Evolutionary conservation across 73 alveolate species (phyloP).

Genomic region (Tetrahymena elliotti): DNA sequence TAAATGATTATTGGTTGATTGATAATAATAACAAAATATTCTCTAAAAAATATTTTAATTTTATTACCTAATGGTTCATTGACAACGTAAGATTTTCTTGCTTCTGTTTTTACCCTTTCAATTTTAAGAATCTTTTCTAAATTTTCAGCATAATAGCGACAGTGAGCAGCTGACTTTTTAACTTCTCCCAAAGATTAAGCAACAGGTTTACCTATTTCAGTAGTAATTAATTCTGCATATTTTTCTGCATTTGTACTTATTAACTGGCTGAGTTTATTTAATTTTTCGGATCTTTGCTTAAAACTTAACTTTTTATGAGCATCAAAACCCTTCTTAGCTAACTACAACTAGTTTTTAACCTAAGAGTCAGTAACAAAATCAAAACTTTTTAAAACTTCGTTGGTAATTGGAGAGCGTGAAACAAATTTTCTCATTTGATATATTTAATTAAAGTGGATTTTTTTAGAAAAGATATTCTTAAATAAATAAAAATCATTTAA

Average conservation of each 20-base stretch:
- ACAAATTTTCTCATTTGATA: background rate
- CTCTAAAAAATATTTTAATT: background rate
- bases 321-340: slow-evolving; percentile 25
- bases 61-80: slow-evolving; percentile 43
- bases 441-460: background rate
- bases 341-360: background rate
- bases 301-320: slow-evolving; percentile 20
- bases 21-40: too few species aligned
- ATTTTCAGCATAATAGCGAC: slow-evolving; percentile 48
- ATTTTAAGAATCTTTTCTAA: slow-evolving; percentile 27
- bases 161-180: slow-evolving; percentile 41
- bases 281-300: slow-evolving; percentile 31
- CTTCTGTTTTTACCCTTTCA: slow-evolving; percentile 44
- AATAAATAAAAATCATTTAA: too few species aligned
- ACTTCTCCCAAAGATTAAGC: slow-evolving; percentile 56
- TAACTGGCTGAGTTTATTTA: slow-evolving; percentile 5
- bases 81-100: slow-evolving; percentile 34
- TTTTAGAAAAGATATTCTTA: background rate
- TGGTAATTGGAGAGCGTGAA: slow-evolving; percentile 44
- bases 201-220: slow-evolving; percentile 81
- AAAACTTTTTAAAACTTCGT: background rate
- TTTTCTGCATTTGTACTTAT: slow-evolving; percentile 24
- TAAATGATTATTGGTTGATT: too few species aligned
- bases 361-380: slow-evolving; percentile 21
- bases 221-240: slow-evolving; percentile 53